These are phyloP conservation scores for Citrus mangshanensis DNA, from an alignment of 345 rosid species.

Conservation along the genomic window DNA sequence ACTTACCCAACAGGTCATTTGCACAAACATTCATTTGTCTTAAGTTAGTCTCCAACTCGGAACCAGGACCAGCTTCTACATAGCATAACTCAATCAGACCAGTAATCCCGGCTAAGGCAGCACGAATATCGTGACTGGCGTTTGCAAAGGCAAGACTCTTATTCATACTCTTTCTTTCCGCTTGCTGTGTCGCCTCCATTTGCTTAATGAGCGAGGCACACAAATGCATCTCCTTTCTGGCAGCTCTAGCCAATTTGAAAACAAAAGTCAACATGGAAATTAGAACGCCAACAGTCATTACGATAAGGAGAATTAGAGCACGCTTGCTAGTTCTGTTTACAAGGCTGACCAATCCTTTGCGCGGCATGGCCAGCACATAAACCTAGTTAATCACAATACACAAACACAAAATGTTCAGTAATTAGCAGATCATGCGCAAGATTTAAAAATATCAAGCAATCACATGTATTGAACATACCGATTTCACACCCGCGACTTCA, in stretches of 20 bases:
- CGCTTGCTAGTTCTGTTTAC: constrained; percentile 18
- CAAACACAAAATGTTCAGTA: not conserved
- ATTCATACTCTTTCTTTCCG: constrained; percentile 72
- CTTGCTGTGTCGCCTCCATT: constrained; percentile 76
- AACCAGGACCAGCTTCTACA: constrained; percentile 36
- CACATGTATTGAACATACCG: constrained; percentile 19
- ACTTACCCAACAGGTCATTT: constrained; percentile 57
- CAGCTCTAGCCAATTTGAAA: constrained; percentile 31
- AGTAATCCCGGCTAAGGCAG: constrained; percentile 55
- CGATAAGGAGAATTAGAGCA: constrained; percentile 27
- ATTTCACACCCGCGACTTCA: constrained; percentile 31
- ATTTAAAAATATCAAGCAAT: not conserved
- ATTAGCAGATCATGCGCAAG: not conserved
- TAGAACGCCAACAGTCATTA: constrained; percentile 20
- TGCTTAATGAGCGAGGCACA: constrained; percentile 54
- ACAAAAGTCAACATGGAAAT: constrained; percentile 32
- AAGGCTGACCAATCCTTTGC: constrained; percentile 17
- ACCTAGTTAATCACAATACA: constrained; percentile 33
- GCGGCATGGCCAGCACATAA: constrained; percentile 46
- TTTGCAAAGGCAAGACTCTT: constrained; percentile 67
- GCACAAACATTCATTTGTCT: constrained; percentile 45
- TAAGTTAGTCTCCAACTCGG: constrained; percentile 40
- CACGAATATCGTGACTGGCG: constrained; percentile 82
- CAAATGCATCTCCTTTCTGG: constrained; percentile 46
- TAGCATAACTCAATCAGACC: constrained; percentile 51